Percentiles rank a stretch among this genome's conserved stretches.
Conservation (phyloP, 2,329 filamentous ascomycete species). For the Aspergillus pseudoterreus region DNA sequence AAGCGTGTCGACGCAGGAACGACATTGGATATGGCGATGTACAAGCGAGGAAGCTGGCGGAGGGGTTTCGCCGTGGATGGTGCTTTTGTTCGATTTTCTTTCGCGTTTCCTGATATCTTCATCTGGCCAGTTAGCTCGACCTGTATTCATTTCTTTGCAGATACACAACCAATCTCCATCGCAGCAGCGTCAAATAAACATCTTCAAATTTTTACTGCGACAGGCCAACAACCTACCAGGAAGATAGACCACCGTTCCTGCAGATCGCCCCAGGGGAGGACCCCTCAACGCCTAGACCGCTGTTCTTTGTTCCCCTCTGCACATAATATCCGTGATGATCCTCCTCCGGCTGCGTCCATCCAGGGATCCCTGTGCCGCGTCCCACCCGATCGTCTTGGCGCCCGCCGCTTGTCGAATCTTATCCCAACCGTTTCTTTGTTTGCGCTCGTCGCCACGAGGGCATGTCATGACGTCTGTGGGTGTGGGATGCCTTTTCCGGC, state of each 20-base stretch:
- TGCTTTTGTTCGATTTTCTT: background rate
- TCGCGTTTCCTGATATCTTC: background rate
- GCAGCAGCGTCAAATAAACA: too few species aligned
- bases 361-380: background rate
- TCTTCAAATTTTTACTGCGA: too few species aligned
- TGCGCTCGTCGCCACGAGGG: too few species aligned
- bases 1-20: background rate
- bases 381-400: too few species aligned
- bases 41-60: background rate
- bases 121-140: constrained; percentile 1
- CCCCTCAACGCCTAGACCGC: background rate
- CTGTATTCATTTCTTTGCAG: background rate
- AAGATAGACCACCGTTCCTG: background rate
- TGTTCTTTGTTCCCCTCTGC: background rate
- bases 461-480: too few species aligned
- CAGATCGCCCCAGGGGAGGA: background rate
- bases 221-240: too few species aligned
- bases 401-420: too few species aligned
- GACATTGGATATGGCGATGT: background rate
- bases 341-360: background rate
- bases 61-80: background rate
- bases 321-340: background rate
- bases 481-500: too few species aligned
- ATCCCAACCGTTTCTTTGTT: too few species aligned
- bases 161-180: background rate